A percentile compares a stretch with the other conserved stretches of the same genome.
phyloP scores from a whole-genome alignment of 2,329 filamentous ascomycete genomes.

The Neopestalotiopsis rosae region DNA sequence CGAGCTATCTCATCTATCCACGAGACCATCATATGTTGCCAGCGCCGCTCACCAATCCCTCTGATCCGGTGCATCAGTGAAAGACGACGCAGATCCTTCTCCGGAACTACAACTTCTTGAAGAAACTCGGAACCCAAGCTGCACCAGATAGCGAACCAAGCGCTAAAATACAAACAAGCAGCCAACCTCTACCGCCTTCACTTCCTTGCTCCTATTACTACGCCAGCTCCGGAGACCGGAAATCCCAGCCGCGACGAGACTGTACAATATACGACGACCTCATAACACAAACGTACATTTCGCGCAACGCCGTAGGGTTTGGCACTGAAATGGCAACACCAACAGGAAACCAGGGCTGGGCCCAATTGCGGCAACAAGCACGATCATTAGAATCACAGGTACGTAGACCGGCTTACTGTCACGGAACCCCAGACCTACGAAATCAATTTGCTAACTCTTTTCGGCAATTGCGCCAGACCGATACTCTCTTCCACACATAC shows the following conservation, averaged over 20 bases:
- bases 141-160: not conserved
- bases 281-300: not conserved
- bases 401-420: constrained; percentile 28
- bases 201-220: not conserved
- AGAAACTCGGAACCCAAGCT: not conserved
- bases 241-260: not conserved
- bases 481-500: constrained; percentile 82
- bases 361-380: constrained; percentile 91
- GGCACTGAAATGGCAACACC: constrained; percentile 52
- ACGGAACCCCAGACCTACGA: no score
- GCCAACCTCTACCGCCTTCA: not conserved
- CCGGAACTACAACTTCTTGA: not conserved
- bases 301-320: not conserved
- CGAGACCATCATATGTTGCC: not conserved
- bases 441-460: not conserved
- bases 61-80: not conserved
- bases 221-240: not conserved
- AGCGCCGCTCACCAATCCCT: not conserved
- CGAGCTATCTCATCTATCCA: not conserved
- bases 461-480: constrained; percentile 64
- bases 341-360: constrained; percentile 75
- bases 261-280: not conserved
- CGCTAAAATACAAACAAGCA: not conserved
- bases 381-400: constrained; percentile 90
- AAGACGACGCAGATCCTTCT: not conserved